These are phyloP conservation scores for Myxozyma vanderwaltii DNA, from an alignment of 805 yeast genomes.

Conservation along the genomic window DNA sequence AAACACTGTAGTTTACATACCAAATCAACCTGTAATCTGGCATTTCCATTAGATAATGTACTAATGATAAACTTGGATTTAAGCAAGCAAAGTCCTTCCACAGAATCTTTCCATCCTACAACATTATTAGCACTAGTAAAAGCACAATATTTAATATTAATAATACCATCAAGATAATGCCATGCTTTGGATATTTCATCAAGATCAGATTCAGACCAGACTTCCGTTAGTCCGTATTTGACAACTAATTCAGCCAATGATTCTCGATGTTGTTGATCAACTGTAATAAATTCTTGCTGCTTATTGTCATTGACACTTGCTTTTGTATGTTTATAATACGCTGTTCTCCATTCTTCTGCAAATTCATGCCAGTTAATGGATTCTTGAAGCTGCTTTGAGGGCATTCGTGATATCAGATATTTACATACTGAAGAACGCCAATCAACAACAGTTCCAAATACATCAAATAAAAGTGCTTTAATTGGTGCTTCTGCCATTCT, in stretches of 20 bases:
- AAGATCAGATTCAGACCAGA: conserved; percentile 16
- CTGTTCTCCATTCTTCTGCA: conserved; percentile 27
- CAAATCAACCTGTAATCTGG: conserved; percentile 29
- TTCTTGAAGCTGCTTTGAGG: neutral
- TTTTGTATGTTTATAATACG: conserved; percentile 18
- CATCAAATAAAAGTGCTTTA: conserved; percentile 28
- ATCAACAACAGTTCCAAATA: conserved; percentile 33
- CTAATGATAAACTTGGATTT: conserved; percentile 26
- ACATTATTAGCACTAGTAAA: neutral
- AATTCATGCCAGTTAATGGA: conserved; percentile 23
- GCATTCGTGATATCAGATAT: conserved; percentile 4
- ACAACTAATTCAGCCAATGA: conserved; percentile 8
- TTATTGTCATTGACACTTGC: neutral
- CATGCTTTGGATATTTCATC: conserved; percentile 27
- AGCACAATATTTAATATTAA: no score
- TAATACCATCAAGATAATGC: conserved; percentile 30
- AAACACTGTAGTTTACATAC: neutral
- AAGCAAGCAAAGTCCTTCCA: conserved; percentile 23
- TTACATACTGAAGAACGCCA: conserved; percentile 26
- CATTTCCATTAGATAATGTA: conserved; percentile 32
- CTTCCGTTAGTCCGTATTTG: conserved; percentile 12
- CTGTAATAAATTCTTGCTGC: conserved; percentile 15
- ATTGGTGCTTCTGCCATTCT: conserved; percentile 8
- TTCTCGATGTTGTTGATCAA: conserved; percentile 21
- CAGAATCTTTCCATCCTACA: conserved; percentile 30